phyloP scores from a whole-genome alignment of 2,329 filamentous ascomycete genomes.

The Fusarium beomiforme region DNA sequence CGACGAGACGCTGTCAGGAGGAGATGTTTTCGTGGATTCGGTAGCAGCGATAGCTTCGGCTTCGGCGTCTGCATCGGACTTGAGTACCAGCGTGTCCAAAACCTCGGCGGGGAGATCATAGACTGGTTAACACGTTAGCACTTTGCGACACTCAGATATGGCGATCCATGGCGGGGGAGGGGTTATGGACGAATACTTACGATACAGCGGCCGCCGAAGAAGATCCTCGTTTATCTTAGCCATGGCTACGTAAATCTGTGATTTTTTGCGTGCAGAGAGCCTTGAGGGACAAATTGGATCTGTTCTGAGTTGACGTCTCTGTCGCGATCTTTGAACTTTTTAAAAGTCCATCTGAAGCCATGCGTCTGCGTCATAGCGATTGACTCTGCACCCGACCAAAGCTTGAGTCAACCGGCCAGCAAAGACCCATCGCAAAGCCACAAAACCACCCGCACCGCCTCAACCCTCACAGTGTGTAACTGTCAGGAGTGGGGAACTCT shows the following conservation, averaged over 20 bases:
- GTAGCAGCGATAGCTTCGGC: conserved; percentile 29
- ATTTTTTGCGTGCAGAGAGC: not conserved
- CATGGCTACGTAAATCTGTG: conserved; percentile 38
- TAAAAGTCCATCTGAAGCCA: not conserved
- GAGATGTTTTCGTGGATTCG: conserved; percentile 37
- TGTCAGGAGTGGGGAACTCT: not conserved
- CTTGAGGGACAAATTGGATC: not conserved
- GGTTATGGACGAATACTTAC: conserved; percentile 44
- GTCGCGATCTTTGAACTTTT: conserved; percentile 31
- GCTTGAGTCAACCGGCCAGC: conserved; percentile 37
- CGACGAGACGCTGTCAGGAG: conserved; percentile 37
- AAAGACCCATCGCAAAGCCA: conserved; percentile 1
- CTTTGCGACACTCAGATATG: conserved; percentile 1
- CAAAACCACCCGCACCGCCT: not conserved
- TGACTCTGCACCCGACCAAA: conserved; percentile 5
- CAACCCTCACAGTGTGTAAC: not conserved
- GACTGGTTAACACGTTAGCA: conserved; percentile 58
- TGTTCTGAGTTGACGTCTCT: not conserved
- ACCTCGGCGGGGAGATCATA: conserved; percentile 85
- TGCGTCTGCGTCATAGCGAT: conserved; percentile 32
- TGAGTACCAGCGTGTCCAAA: conserved; percentile 70
- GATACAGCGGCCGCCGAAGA: conserved; percentile 62
- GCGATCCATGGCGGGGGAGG: conserved; percentile 19
- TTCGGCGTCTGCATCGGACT: conserved; percentile 46
- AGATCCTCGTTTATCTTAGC: conserved; percentile 57